Evolutionary conservation across 208 protist genomes (phyloP).

Genomic region (Wallacemonas collosoma): DNA sequence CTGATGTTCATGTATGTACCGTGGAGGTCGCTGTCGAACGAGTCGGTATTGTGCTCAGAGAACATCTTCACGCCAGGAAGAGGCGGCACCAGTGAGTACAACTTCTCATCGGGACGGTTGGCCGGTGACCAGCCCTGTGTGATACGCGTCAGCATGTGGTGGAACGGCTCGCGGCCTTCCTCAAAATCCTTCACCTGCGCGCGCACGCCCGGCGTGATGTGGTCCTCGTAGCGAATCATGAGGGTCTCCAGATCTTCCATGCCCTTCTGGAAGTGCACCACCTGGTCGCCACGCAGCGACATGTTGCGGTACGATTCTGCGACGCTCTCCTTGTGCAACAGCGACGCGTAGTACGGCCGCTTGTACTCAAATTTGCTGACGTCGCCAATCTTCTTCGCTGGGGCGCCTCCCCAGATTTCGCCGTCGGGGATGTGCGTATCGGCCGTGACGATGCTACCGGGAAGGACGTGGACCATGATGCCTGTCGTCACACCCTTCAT

Average conservation of each 20-base stretch:
- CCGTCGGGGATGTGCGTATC: conserved; percentile 87
- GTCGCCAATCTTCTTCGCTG: conserved; percentile 76
- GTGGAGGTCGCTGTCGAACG: conserved; percentile 71
- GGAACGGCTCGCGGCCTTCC: conserved; percentile 85
- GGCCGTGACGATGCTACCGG: conserved; percentile 78
- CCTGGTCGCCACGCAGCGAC: conserved; percentile 88
- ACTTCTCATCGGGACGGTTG: conserved; percentile 84
- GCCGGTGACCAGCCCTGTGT: conserved; percentile 83
- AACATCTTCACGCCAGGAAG: conserved; percentile 79
- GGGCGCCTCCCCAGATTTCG: conserved; percentile 88
- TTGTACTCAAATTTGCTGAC: conserved; percentile 92
- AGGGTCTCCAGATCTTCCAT: conserved; percentile 83
- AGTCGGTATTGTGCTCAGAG: conserved; percentile 87
- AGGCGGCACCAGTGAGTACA: conserved; percentile 60
- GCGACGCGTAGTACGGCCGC: conserved; percentile 77
- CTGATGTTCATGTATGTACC: conserved; percentile 84
- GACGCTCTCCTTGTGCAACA: conserved; percentile 75
- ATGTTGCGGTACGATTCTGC: conserved; percentile 82
- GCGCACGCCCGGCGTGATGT: conserved; percentile 67
- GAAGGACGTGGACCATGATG: conserved; percentile 89
- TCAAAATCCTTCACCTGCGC: conserved; percentile 82
- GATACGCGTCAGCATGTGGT: conserved; percentile 85
- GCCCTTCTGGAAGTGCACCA: conserved; percentile 76
- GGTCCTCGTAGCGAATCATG: conserved; percentile 77
- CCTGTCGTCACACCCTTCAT: conserved; percentile 91